Evolutionary conservation across 331 rosid species (phyloP), one percentile per base, ranked within the genome.

Genomic region (Pyracantha coccinea): DNA sequence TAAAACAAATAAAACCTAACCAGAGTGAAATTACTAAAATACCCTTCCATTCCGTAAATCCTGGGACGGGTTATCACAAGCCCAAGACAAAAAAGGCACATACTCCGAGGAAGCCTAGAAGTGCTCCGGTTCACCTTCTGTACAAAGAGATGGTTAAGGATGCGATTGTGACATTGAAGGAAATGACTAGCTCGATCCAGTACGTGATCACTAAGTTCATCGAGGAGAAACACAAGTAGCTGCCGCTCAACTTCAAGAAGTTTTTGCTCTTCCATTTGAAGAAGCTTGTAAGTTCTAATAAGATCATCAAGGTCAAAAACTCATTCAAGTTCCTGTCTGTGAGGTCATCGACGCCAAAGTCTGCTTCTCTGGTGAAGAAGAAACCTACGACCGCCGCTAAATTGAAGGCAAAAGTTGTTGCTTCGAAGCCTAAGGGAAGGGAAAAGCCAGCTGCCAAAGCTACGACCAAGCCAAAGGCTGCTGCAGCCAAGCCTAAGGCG

Each of bases 61-160:
- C n/a, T n/a, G n/a, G n/a, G n/a, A n/a, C n/a, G n/a, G n/a, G n/a
- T n/a, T n/a, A n/a, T n/a, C n/a, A n/a, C n/a, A n/a, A 86, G 33
- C 69, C 90, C 12, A 90, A 88, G 57, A 83, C 86, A 7, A 86
- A 82, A 38, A 92, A 88, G 28, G 71, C 86, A 0, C 57, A 87
- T 1, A 89, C 86, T 69, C 78, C 90, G 12, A 75, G 14, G 17
- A 86, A 76, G 76, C 64, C 97, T 8, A 77, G 88, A 11, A 85
- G 44, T 8, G 73, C 93, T 14, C 79, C 87, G 0, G 5, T 92
- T 11, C 95, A 93, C 32, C 98, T 97, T 79, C 77, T 93, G 1
- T 93, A 93, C 21, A 97, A 89, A 85, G 97, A 91, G 97, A 93
- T 93, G 98, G 79, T 93, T n/a, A 91, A 86, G 88, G 97, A 89